phyloP scores from a whole-genome alignment of 495 filamentous ascomycete species.

The Thozetella sp. region DNA sequence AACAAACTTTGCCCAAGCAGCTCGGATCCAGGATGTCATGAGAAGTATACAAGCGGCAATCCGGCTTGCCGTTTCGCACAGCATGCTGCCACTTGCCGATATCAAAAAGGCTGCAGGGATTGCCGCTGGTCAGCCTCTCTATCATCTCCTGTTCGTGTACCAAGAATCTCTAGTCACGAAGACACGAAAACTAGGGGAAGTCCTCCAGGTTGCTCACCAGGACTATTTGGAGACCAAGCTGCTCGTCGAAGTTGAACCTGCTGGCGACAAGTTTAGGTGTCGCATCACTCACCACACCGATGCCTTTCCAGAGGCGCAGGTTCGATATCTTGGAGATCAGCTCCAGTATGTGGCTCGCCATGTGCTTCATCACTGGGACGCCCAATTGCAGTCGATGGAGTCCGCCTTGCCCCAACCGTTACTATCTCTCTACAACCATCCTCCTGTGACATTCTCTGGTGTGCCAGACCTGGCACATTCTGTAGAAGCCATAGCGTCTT shows the following conservation, averaged over 20 bases:
- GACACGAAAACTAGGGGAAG: constrained; percentile 18
- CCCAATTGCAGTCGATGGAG: constrained; percentile 25
- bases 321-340: constrained; percentile 43
- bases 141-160: constrained; percentile 76
- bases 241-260: constrained; percentile 71
- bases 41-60: constrained; percentile 60
- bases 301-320: constrained; percentile 43
- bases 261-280: constrained; percentile 47
- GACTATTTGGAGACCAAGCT: constrained; percentile 76
- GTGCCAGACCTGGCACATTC: constrained; percentile 42
- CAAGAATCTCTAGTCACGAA: constrained; percentile 64
- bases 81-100: constrained; percentile 60
- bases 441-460: constrained; percentile 17
- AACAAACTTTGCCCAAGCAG: constrained; percentile 45
- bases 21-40: constrained; percentile 58
- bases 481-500: constrained; percentile 52
- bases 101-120: constrained; percentile 62
- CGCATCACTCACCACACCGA: constrained; percentile 54
- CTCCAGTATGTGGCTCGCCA: constrained; percentile 32
- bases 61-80: constrained; percentile 59
- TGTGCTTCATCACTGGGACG: constrained; percentile 36
- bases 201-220: constrained; percentile 52
- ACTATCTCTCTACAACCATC: constrained; percentile 50
- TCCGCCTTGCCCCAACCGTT: constrained; percentile 30
- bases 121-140: constrained; percentile 49